Evolutionary conservation across 306 rosid species (phyloP).

Genomic region (Mimosa pudica): DNA sequence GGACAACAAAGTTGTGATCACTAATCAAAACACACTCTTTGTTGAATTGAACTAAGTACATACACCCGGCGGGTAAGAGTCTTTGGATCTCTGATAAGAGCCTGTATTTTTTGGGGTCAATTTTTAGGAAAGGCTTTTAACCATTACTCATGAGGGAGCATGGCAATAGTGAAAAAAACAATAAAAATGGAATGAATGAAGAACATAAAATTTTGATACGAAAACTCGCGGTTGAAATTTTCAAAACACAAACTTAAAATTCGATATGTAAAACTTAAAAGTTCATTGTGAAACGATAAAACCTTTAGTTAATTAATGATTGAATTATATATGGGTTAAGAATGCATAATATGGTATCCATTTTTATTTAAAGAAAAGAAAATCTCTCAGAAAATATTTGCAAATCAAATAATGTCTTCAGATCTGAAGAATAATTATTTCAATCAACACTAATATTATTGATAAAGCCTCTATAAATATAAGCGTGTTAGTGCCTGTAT

Average conservation of each 20-base stretch:
- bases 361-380: neutral
- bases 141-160: too few species aligned
- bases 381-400: neutral
- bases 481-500: neutral
- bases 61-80: too few species aligned
- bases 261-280: neutral
- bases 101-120: too few species aligned
- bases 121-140: too few species aligned
- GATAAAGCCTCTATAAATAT: neutral
- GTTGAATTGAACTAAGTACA: too few species aligned
- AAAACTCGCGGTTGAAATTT: neutral
- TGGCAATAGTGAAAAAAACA: too few species aligned
- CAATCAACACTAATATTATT: neutral
- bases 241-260: too few species aligned
- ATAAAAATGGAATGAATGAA: too few species aligned
- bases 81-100: too few species aligned
- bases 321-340: neutral
- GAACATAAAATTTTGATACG: too few species aligned
- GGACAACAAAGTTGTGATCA: too few species aligned
- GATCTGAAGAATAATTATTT: constrained; percentile 1
- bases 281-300: neutral
- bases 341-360: neutral
- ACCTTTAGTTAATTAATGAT: neutral
- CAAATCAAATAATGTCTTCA: neutral
- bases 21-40: too few species aligned